phyloP scores from a whole-genome alignment of 2,329 filamentous ascomycete genomes.

The Paracamarosporium sp. region DNA sequence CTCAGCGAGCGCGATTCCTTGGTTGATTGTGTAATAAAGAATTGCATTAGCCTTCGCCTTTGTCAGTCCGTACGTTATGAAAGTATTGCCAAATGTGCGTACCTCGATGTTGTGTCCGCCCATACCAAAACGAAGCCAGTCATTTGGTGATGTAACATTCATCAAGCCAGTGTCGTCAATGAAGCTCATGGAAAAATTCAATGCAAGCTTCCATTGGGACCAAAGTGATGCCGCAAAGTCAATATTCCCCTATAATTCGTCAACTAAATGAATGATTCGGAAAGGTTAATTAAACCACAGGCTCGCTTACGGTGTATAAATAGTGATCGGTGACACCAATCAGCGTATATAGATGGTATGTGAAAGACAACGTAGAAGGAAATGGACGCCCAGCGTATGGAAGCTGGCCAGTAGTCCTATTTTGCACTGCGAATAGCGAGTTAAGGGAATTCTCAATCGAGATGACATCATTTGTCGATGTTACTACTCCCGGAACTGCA shows the following conservation, averaged over 20 bases:
- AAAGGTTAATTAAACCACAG: neutral
- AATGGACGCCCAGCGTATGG: constrained; percentile 61
- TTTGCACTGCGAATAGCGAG: constrained; percentile 56
- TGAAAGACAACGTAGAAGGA: constrained; percentile 52
- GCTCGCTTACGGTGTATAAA: constrained; percentile 45
- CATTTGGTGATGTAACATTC: constrained; percentile 53
- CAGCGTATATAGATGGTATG: constrained; percentile 62
- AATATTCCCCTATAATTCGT: constrained; percentile 39
- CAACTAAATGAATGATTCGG: neutral
- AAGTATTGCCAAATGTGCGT: constrained; percentile 3
- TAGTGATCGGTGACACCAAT: constrained; percentile 56
- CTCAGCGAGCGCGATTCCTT: constrained; percentile 58
- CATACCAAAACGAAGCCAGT: constrained; percentile 61
- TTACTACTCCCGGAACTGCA: constrained; percentile 60
- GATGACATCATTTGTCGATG: constrained; percentile 62
- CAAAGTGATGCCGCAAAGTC: constrained; percentile 51
- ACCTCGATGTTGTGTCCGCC: constrained; percentile 57
- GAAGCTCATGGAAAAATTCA: constrained; percentile 51
- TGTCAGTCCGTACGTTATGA: neutral
- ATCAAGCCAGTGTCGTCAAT: constrained; percentile 54
- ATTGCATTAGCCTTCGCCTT: constrained; percentile 50
- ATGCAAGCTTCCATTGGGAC: constrained; percentile 51
- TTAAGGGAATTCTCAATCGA: constrained; percentile 59
- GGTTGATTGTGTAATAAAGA: constrained; percentile 59
- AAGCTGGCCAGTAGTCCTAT: constrained; percentile 50